Base-by-base conservation (phyloP, 2,329 filamentous ascomycete genomes). In the Monilinia fructigena region DNA sequence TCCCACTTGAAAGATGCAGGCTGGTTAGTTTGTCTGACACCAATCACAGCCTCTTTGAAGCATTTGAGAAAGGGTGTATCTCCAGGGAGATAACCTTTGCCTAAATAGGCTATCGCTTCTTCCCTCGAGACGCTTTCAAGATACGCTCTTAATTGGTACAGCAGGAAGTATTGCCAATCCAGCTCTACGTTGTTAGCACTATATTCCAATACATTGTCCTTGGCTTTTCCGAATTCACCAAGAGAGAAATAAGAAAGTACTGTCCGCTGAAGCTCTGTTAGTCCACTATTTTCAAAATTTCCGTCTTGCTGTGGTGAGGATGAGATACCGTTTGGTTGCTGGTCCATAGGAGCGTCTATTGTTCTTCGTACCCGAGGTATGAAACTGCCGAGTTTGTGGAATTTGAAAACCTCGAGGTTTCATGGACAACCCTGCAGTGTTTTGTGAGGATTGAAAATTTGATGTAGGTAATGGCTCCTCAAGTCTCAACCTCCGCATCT, bases 71-170 rank as follows among this genome's bases (percentile, higher is more conserved):
- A 61, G 14, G 45, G n/a, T 23, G 58, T 61, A 50, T 61, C 45
- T 4, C 58, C 58, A 7, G 14, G n/a, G 35, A 26, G 12, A 59
- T 61, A 61, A 6, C 45, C 58, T 26, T 50, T 68, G 8, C 80
- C 79, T 54, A 83, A 73, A 54, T 76, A 72, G 42, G 66, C 66
- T 2, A 74, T 68, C 28, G 76, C 76, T 65, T 75, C 70, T 23
- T 78, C 72, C 55, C 69, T 65, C 35, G 78, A 68, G 54, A 79
- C 69, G 26, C 67, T 72, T 31, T 75, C 67, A 38, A 81, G 68
- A 66, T 74, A 65, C 16, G 56, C 42, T 52, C 66, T 65, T 38
- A 72, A 48, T 35, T 70, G 45, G 16, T 70, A 60, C 40, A 71
- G 61, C 35, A 74, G 40, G 26, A 71, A 61, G 16, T 47, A 23